Evolutionary conservation across 202 grass and related monocot species (phyloP), one percentile per base, ranked within the genome.

Genomic region (Carex arenaria): DNA sequence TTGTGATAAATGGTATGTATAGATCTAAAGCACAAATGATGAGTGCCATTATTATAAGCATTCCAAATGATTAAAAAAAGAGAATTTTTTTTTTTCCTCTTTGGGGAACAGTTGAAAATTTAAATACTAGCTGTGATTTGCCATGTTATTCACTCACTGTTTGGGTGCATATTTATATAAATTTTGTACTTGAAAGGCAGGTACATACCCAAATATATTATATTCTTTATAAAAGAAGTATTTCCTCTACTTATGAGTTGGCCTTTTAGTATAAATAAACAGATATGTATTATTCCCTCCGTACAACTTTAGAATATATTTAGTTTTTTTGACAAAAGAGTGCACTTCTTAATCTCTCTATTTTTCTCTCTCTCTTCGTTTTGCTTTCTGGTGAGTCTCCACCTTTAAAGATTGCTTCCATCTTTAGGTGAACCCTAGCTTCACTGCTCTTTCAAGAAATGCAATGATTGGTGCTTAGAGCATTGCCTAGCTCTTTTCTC

Each of bases 361-460:
- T n/a, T n/a, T 64, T 22, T 43, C 60, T 49, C 12, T 26, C 36
- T 43, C 12, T 65, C 14, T 80, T 68, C 36, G 5, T 55, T 82
- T 82, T 67, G 80, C 80, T 82, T 82, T 82, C 80, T 82, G 51
- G 80, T 82, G 80, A 82, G 80, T 82, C 43, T 82, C 80, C 80
- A 82, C 64, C 20, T 66, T 56, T 68, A 82, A 82, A 82, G 43
- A 82, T 82, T 82, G 80, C 79, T 53, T 67, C 62, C 10, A 8
- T 52, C 80, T 82, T 68, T 82, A 68, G 34, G 43, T 82, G 62
- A 82, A 82, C 62, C 62, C 43, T n/a, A n/a, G n/a, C n/a, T 67
- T 31, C 64, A 66, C 30, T 42, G 64, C 60, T 82, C 60, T 66
- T 82, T 82, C 38, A 36, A 54, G 20, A 55, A 82, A 82, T 51